Conservation (phyloP, 140 eudicot species). For the Erigeron philadelphicus region DNA sequence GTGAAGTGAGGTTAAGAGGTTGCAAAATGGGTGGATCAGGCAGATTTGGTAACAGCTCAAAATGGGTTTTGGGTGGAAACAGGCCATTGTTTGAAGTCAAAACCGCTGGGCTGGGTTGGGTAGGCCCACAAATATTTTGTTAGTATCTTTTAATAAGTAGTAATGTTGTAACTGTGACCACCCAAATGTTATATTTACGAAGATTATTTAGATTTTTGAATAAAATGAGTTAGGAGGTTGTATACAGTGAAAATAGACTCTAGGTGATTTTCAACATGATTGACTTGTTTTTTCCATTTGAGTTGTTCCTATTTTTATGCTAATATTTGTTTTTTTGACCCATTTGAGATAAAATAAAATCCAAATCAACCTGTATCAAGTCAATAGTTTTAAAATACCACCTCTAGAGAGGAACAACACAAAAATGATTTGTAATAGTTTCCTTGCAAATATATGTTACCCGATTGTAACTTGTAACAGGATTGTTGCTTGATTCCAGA, state of each 20-base stretch:
- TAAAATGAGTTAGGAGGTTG: not conserved
- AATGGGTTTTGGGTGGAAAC: not conserved
- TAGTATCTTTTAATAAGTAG: not conserved
- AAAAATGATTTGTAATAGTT: slow-evolving; percentile 3
- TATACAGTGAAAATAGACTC: not conserved
- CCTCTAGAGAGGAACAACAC: not conserved
- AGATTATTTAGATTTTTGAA: not conserved
- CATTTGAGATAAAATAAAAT: not conserved
- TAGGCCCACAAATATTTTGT: not conserved
- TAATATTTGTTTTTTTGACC: not conserved
- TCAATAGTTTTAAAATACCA: not conserved
- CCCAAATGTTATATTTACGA: no score
- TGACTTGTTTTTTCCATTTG: not conserved
- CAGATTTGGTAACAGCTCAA: not conserved
- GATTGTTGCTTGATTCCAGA: slow-evolving; percentile 97
- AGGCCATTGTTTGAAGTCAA: not conserved
- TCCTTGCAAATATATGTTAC: slow-evolving; percentile 1
- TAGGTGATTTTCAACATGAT: not conserved
- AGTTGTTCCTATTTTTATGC: not conserved
- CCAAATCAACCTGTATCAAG: not conserved
- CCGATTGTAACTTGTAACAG: no score
- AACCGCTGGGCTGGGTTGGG: not conserved
- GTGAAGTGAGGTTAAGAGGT: not conserved
- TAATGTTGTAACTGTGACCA: not conserved
- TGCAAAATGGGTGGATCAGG: not conserved